Percentiles rank a stretch among this genome's conserved stretches.
These are phyloP conservation scores for Fraxinus nigra DNA, from an alignment of 305 asterid genomes.

Conservation along the genomic window DNA sequence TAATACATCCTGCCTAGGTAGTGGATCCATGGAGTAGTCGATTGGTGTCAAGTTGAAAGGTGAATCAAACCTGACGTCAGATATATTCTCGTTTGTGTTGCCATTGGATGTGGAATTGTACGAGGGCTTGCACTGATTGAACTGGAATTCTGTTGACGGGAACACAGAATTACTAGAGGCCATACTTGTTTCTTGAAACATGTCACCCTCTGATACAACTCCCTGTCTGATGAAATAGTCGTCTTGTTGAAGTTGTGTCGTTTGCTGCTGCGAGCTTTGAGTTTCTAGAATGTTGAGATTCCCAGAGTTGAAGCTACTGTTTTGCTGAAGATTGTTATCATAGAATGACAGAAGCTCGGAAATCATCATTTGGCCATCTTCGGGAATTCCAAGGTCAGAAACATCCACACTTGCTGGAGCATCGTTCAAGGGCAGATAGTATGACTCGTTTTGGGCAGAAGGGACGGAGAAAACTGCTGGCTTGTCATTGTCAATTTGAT, in stretches of 20 bases:
- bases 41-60: neutral
- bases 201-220: neutral
- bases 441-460: neutral
- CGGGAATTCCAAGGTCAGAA: neutral
- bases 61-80: neutral
- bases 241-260: neutral
- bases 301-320: neutral
- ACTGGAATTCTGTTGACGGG: neutral
- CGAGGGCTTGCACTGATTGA: neutral
- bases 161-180: neutral
- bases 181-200: neutral
- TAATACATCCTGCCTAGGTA: neutral
- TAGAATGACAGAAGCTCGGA: neutral
- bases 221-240: neutral
- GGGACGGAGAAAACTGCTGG: neutral
- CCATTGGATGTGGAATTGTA: neutral
- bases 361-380: neutral
- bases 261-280: neutral
- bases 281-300: neutral
- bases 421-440: neutral
- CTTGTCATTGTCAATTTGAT: neutral
- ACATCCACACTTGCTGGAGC: neutral
- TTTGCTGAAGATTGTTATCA: neutral
- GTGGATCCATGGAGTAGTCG: neutral
- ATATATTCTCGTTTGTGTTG: neutral